Conservation (phyloP, 164 flowering plant genomes). For the Aristolochia fimbriata region DNA sequence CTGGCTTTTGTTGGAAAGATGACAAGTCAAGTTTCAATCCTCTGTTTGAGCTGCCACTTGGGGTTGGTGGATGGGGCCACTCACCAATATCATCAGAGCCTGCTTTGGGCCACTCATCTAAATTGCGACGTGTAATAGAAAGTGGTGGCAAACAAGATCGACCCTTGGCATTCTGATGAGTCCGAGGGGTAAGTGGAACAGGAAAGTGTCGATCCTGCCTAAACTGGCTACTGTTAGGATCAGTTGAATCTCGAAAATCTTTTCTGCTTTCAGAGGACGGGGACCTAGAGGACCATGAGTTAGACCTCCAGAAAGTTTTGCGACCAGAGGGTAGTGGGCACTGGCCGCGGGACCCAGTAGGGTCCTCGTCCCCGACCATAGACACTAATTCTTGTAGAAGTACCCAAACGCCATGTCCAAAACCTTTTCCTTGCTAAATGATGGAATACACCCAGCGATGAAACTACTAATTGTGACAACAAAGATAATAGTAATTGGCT, state of each 20-base stretch:
- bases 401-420: neutral
- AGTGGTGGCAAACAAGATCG: slow-evolving; percentile 72
- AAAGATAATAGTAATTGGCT: too few species aligned
- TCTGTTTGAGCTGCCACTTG: slow-evolving; percentile 44
- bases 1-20: slow-evolving; percentile 40
- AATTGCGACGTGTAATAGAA: slow-evolving; percentile 63
- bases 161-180: slow-evolving; percentile 50
- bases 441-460: neutral
- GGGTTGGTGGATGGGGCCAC: slow-evolving; percentile 77
- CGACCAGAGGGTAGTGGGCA: slow-evolving; percentile 29
- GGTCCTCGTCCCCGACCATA: slow-evolving; percentile 64
- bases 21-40: slow-evolving; percentile 80
- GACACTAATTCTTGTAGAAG: slow-evolving; percentile 4
- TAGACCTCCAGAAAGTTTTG: slow-evolving; percentile 64
- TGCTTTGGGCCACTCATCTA: slow-evolving; percentile 91
- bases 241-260: slow-evolving; percentile 25
- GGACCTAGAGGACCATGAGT: slow-evolving; percentile 75
- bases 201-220: slow-evolving; percentile 31
- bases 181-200: slow-evolving; percentile 63
- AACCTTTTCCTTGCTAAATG: neutral
- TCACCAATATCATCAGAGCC: slow-evolving; percentile 90
- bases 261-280: slow-evolving; percentile 20
- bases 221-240: slow-evolving; percentile 17
- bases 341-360: slow-evolving; percentile 22
- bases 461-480: neutral